phyloP scores from a whole-genome alignment of 495 filamentous ascomycete genomes.

The Aspergillus olivimuriae region DNA sequence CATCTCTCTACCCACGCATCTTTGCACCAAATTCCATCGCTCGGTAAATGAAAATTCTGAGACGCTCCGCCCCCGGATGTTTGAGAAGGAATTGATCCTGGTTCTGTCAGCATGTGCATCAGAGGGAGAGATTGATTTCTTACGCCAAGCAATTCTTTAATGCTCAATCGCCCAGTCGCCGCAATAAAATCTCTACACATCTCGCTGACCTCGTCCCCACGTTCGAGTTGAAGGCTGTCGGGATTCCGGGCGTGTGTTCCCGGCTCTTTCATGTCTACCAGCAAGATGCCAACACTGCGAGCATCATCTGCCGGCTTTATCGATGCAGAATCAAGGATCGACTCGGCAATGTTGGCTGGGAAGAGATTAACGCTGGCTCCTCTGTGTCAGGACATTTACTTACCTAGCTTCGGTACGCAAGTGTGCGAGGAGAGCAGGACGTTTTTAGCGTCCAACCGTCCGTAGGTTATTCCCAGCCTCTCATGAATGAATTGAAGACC shows the following conservation, averaged over 20 bases:
- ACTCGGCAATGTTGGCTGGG: constrained; percentile 3
- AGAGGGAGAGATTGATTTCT: background rate
- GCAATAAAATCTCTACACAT: background rate
- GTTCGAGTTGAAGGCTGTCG: background rate
- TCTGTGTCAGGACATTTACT: background rate
- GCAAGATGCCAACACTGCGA: background rate
- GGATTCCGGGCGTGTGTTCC: background rate
- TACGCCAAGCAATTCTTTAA: background rate
- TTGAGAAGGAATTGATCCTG: constrained; percentile 5
- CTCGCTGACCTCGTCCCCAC: constrained; percentile 1
- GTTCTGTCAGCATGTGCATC: background rate
- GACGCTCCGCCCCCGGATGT: background rate
- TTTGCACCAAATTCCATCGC: constrained; percentile 2
- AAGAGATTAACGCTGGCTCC: background rate
- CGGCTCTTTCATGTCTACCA: constrained; percentile 2
- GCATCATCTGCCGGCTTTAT: background rate
- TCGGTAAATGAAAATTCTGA: constrained; percentile 2
- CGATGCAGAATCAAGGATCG: background rate
- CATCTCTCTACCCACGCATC: constrained; percentile 1
- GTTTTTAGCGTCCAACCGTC: background rate
- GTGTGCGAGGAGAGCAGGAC: background rate
- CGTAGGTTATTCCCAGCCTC: constrained; percentile 2
- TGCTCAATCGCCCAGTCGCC: background rate
- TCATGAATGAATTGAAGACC: constrained; percentile 3
- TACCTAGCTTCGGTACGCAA: constrained; percentile 1